Percentiles rank a stretch among this genome's conserved stretches.
Conservation (phyloP, 2,329 filamentous ascomycete genomes). For the Cladophialophora bantiana region DNA sequence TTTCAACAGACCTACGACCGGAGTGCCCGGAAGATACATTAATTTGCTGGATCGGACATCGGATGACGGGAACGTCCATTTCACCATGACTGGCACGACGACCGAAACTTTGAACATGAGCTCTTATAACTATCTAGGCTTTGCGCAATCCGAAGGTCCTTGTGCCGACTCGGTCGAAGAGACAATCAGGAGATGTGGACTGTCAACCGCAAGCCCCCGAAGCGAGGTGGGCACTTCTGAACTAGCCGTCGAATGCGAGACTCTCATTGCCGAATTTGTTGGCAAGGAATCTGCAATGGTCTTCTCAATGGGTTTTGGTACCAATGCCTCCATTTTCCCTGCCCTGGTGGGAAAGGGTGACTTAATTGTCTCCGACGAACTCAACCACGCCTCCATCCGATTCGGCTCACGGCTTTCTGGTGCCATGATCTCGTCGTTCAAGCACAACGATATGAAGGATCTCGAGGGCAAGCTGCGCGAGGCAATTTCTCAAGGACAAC, state of each 20-base stretch:
- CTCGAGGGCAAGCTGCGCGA: constrained; percentile 87
- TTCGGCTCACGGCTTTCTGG: constrained; percentile 93
- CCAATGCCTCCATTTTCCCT: constrained; percentile 91
- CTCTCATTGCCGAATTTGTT: constrained; percentile 86
- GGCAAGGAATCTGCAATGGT: constrained; percentile 95
- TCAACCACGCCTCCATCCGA: constrained; percentile 97
- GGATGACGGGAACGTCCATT: constrained; percentile 88
- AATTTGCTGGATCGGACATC: constrained; percentile 90
- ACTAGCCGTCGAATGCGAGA: constrained; percentile 86
- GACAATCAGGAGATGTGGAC: constrained; percentile 81
- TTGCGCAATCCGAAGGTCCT: constrained; percentile 95
- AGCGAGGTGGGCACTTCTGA: constrained; percentile 87
- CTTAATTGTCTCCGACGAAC: constrained; percentile 92
- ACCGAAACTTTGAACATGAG: constrained; percentile 98
- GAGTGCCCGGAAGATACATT: constrained; percentile 92
- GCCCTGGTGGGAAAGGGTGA: constrained; percentile 91
- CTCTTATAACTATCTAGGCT: constrained; percentile 99
- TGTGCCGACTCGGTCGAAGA: constrained; percentile 94
- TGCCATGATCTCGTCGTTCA: constrained; percentile 94
- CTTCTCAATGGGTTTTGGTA: constrained; percentile 99
- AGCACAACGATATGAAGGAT: constrained; percentile 93
- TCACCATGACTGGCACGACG: constrained; percentile 84
- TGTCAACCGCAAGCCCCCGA: constrained; percentile 81
- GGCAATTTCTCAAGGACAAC: constrained; percentile 93
- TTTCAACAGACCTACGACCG: constrained; percentile 89